A percentile compares a stretch with the other conserved stretches of the same genome.
Conservation (phyloP, 2,329 filamentous ascomycete genomes). For the Aspergillus uvarum region DNA sequence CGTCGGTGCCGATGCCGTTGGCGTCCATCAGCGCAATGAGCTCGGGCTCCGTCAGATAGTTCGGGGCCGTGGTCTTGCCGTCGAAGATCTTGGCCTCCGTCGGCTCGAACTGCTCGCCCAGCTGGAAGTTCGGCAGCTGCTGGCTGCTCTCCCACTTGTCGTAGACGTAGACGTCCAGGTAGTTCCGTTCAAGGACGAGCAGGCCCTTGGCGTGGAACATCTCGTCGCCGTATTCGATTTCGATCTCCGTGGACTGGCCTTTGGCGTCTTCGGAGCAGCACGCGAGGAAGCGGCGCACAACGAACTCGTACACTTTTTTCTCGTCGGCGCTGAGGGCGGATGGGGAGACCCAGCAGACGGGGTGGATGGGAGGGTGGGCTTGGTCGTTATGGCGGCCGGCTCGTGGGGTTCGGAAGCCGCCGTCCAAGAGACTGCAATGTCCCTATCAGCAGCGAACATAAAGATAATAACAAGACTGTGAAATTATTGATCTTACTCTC, state of each 20-base stretch:
- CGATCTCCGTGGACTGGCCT: constrained; percentile 80
- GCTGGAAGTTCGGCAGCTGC: constrained; percentile 73
- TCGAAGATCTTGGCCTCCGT: constrained; percentile 86
- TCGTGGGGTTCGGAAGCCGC: constrained; percentile 77
- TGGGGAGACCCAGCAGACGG: constrained; percentile 77
- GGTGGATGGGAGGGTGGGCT: constrained; percentile 95
- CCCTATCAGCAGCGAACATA: constrained; percentile 7
- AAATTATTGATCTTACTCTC: constrained; percentile 45
- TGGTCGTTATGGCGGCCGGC: constrained; percentile 89
- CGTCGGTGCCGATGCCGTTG: constrained; percentile 96
- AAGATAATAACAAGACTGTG: neutral
- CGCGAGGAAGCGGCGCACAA: constrained; percentile 85
- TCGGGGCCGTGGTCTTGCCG: constrained; percentile 82
- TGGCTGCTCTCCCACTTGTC: constrained; percentile 93
- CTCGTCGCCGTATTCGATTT: constrained; percentile 81
- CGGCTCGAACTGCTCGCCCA: constrained; percentile 81
- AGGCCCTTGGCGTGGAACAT: constrained; percentile 79
- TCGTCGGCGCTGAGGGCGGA: constrained; percentile 63
- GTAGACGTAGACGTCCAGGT: constrained; percentile 92
- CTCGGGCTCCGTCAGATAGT: constrained; percentile 90
- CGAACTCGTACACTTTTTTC: constrained; percentile 83
- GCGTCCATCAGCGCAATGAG: constrained; percentile 96
- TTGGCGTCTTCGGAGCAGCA: constrained; percentile 94
- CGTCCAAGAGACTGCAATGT: constrained; percentile 60
- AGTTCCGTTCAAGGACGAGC: constrained; percentile 83